Conservation (phyloP, 73 alveolate species). For the Effrenium voratum region DNA sequence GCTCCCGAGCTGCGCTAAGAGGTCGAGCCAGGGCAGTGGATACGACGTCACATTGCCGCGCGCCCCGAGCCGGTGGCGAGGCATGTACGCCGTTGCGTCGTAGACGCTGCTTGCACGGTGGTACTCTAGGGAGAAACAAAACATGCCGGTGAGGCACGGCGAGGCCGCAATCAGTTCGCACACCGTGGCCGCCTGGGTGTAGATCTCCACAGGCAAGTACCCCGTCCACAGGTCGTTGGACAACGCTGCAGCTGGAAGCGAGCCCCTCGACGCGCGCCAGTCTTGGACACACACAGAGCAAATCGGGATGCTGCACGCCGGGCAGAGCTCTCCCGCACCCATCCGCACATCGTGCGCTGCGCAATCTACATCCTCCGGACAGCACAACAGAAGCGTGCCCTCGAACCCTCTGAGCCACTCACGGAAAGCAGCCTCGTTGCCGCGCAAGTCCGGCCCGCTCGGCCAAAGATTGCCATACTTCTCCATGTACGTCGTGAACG, state of each 20-base stretch:
- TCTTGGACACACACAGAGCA: not conserved
- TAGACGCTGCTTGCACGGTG: not conserved
- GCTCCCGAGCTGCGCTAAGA: not conserved
- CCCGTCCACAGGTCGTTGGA: not conserved
- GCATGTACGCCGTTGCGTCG: not conserved
- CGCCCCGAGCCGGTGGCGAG: not conserved
- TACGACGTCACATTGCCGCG: not conserved
- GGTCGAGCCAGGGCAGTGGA: not conserved
- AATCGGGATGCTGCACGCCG: not conserved
- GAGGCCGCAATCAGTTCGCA: not conserved
- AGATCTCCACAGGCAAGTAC: not conserved
- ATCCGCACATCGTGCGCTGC: not conserved
- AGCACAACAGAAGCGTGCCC: not conserved
- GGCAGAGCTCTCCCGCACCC: not conserved
- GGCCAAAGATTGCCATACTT: too few species aligned
- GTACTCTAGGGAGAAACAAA: not conserved
- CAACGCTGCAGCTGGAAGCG: not conserved
- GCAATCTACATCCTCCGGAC: not conserved
- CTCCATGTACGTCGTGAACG: too few species aligned
- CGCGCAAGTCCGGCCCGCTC: too few species aligned
- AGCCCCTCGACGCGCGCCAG: not conserved
- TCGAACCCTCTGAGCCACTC: not conserved
- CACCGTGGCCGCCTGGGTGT: not conserved
- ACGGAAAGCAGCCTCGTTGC: too few species aligned
- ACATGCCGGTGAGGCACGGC: not conserved